Evolutionary conservation across 352 stramenopile species (phyloP), one percentile per base, ranked within the genome.

Genomic region (Detonula confervacea): DNA sequence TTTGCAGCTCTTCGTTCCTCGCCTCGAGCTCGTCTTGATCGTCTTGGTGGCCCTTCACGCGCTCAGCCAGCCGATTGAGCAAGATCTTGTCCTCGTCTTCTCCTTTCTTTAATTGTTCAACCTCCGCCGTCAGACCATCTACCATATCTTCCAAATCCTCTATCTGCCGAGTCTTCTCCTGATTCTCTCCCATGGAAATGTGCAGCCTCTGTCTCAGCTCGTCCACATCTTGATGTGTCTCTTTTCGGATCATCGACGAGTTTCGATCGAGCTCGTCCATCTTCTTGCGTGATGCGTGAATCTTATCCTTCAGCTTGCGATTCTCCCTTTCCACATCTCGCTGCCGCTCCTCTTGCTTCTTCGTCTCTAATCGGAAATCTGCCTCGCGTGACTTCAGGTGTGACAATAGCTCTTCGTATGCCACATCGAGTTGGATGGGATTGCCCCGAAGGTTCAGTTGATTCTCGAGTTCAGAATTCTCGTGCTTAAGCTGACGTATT

Each of bases 381-480:
- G 61, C 51, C 18, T 78, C 68, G 16, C 55, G 57, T 52, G 75
- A 12, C 30, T 76, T 74, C 22, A 74, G 47, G 18, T 61, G 66
- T 16, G 46, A 14, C n/a, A 74, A 25, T 14, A 83, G 22, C 18
- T 79, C 55, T 51, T 78, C 55, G 30, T 77, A 79, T n/a, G n/a
- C n/a, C n/a, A n/a, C n/a, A n/a, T n/a, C n/a, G n/a, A n/a, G n/a
- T n/a, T n/a, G n/a, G n/a, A n/a, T n/a, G 18, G 52, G 27, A 20
- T 74, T 83, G 22, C 69, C 62, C 0, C 42, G 60, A 24, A 67
- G 22, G 8, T 51, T 29, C 0, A 83, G 75, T 14, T 79, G 47
- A 30, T 79, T 54, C 29, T 83, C 54, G 3, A 83, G 47, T 29
- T 68, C 46, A n/a, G 37, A 42, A 27, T 73, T 83, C 25, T 83